Evolutionary conservation across 1,284 basidiomycete species (phyloP).

Genomic region (Cystobasidium sp.): DNA sequence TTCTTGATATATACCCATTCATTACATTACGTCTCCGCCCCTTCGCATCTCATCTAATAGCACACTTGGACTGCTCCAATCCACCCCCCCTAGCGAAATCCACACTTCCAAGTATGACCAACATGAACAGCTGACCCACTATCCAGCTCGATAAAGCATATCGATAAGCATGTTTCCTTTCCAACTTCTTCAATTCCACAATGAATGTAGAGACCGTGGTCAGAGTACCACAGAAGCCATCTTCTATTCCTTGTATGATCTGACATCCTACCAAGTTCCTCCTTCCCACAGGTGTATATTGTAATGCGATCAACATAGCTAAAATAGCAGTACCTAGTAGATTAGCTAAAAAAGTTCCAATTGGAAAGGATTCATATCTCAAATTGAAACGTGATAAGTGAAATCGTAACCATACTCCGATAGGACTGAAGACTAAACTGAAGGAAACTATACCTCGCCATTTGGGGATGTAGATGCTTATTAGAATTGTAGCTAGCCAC

Average conservation of each 20-base stretch:
- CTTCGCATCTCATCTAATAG: slow-evolving; percentile 3
- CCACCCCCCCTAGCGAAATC: slow-evolving; percentile 21
- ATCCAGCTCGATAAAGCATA: slow-evolving; percentile 75
- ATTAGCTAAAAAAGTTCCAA: slow-evolving; percentile 89
- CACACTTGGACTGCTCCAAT: not conserved
- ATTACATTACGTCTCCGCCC: not conserved
- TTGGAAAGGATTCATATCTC: slow-evolving; percentile 63
- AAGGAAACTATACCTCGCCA: slow-evolving; percentile 82
- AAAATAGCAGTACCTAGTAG: slow-evolving; percentile 77
- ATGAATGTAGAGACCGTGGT: slow-evolving; percentile 94
- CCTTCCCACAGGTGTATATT: slow-evolving; percentile 58
- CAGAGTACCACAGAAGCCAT: slow-evolving; percentile 94
- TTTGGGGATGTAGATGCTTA: slow-evolving; percentile 57
- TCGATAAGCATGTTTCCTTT: slow-evolving; percentile 64
- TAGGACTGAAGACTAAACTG: slow-evolving; percentile 86
- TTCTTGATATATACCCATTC: not conserved
- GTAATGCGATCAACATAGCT: slow-evolving; percentile 71
- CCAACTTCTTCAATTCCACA: slow-evolving; percentile 73
- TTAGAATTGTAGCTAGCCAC: slow-evolving; percentile 54
- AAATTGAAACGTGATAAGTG: slow-evolving; percentile 74
- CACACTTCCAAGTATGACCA: slow-evolving; percentile 73
- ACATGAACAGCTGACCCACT: slow-evolving; percentile 70
- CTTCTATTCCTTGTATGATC: slow-evolving; percentile 75
- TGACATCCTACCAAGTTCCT: slow-evolving; percentile 63
- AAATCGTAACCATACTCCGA: slow-evolving; percentile 85